phyloP scores from a whole-genome alignment of 306 rosid species.

The Trifolium dubium region DNA sequence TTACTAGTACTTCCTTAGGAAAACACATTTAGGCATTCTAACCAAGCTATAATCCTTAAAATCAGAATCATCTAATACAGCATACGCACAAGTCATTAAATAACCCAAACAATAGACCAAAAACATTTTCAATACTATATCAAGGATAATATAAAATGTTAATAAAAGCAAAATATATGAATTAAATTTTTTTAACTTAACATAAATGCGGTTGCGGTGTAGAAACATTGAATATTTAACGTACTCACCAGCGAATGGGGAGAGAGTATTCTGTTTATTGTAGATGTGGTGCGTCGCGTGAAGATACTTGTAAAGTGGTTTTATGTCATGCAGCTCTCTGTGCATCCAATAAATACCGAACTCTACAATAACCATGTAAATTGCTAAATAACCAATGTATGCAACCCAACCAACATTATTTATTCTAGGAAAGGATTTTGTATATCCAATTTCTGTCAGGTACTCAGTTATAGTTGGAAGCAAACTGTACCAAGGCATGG shows the following conservation, averaged over 20 bases:
- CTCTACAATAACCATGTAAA: conserved; percentile 75
- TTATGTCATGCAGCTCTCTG: conserved; percentile 88
- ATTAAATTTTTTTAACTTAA: not conserved
- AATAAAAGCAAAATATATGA: not conserved
- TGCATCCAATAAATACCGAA: conserved; percentile 95
- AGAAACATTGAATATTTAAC: conserved; percentile 35
- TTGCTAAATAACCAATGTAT: conserved; percentile 58
- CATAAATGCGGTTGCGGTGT: conserved; percentile 10
- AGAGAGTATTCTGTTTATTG: conserved; percentile 93
- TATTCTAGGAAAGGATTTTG: conserved; percentile 72
- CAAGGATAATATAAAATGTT: conserved; percentile 13
- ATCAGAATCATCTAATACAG: conserved; percentile 3
- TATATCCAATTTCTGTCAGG: conserved; percentile 81
- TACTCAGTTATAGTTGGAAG: conserved; percentile 83
- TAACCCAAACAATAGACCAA: conserved; percentile 21
- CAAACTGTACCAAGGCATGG: conserved; percentile 85
- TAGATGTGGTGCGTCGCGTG: conserved; percentile 91
- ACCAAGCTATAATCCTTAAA: conserved; percentile 15
- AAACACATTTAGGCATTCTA: conserved; percentile 2
- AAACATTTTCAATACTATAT: not conserved
- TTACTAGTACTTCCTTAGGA: too few relatives aligned
- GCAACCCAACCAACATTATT: conserved; percentile 61
- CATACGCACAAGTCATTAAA: conserved; percentile 18
- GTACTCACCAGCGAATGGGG: conserved; percentile 92
- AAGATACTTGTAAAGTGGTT: conserved; percentile 88